Evolutionary conservation across 495 filamentous ascomycete species (phyloP).

Genomic region (Cenococcum geophilum): DNA sequence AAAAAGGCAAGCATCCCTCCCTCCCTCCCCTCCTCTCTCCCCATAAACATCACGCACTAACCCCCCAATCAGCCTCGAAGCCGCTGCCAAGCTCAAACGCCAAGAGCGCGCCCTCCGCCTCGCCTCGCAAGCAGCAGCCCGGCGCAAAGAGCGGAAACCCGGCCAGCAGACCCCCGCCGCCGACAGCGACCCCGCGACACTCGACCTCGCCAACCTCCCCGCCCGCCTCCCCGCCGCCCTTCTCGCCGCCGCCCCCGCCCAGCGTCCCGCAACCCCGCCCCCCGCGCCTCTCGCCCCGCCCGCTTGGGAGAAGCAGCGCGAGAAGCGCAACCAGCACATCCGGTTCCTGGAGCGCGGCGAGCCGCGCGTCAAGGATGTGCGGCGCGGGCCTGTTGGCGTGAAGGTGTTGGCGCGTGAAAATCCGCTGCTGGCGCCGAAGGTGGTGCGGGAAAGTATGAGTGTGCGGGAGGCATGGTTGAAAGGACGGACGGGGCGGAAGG

Average conservation of each 20-base stretch:
- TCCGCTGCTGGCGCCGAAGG: too few relatives aligned
- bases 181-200: constrained; percentile 27
- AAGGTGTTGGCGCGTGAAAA: constrained; percentile 50
- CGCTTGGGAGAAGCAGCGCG: constrained; percentile 8
- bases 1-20: constrained; percentile 23
- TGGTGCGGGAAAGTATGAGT: constrained; percentile 44
- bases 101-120: constrained; percentile 43
- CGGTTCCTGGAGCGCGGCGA: constrained; percentile 47
- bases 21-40: too few relatives aligned
- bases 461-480: constrained; percentile 47
- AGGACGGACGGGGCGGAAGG: constrained; percentile 19
- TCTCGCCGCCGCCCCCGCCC: constrained; percentile 20
- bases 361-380: constrained; percentile 51
- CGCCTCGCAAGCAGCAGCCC: constrained; percentile 39
- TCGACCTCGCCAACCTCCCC: constrained; percentile 29
- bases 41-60: too few relatives aligned
- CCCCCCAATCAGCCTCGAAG: too few relatives aligned
- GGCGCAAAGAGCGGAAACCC: constrained; percentile 38
- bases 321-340: constrained; percentile 43
- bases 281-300: background rate
- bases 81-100: constrained; percentile 43
- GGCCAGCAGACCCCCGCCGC: constrained; percentile 19
- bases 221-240: constrained; percentile 26
- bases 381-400: constrained; percentile 48
- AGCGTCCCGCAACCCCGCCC: constrained; percentile 19